Evolutionary conservation across 345 rosid genomes (phyloP).

Genomic region (Cardamine resedifolia): DNA sequence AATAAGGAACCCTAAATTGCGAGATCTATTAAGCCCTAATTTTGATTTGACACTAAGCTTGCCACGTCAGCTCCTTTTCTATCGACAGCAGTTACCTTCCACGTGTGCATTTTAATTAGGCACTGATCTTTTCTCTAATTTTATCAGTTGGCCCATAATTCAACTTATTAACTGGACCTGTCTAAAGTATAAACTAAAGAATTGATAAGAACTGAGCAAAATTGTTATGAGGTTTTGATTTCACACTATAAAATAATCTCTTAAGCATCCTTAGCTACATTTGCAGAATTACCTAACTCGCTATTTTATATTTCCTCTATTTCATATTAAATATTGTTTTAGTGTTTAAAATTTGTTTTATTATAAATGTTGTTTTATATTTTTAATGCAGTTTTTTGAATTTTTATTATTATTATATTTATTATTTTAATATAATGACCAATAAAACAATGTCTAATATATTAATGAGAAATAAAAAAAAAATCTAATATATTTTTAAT

Average conservation of each 20-base stretch:
- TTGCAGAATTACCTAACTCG: no score
- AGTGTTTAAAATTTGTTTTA: no score
- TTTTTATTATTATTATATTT: no score
- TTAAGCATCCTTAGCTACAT: no score
- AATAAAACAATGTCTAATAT: no score
- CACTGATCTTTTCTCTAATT: background rate
- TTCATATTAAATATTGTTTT: no score
- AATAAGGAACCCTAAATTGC: constrained; percentile 9
- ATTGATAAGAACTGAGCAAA: background rate
- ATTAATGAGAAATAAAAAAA: no score
- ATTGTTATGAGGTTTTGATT: background rate
- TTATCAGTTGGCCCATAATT: constrained; percentile 1
- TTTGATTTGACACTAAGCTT: background rate
- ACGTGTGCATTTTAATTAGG: constrained; percentile 1
- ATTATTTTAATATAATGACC: no score
- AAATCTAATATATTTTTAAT: no score
- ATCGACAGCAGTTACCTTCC: constrained; percentile 26
- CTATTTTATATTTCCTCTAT: background rate
- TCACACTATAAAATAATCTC: no score
- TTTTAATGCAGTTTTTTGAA: no score
- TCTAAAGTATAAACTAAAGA: background rate
- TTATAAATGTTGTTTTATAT: no score
- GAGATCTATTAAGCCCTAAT: background rate
- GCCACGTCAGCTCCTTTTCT: constrained; percentile 32
- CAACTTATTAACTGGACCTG: background rate